Evolutionary conservation across 202 grass and related monocot species (phyloP).

Genomic region (Carex arenaria): DNA sequence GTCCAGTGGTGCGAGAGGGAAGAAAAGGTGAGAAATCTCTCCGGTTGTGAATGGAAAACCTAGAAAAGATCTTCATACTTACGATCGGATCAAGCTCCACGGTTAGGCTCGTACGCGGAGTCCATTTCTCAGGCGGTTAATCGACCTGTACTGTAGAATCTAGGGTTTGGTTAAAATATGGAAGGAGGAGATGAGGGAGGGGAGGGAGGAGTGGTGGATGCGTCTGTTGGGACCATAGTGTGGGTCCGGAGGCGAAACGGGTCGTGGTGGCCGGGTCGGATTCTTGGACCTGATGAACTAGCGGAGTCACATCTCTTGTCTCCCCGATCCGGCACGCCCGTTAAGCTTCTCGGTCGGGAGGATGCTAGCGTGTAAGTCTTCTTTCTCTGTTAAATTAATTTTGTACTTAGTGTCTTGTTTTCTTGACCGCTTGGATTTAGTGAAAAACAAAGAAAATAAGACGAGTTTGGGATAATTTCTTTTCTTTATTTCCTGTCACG

Average conservation of each 20-base stretch:
- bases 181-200: conserved; percentile 31
- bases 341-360: conserved; percentile 77
- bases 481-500: not conserved
- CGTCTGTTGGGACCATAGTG: conserved; percentile 60
- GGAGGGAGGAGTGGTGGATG: conserved; percentile 37
- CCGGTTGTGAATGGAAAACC: conserved; percentile 31
- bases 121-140: conserved; percentile 51
- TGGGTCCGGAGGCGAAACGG: conserved; percentile 77
- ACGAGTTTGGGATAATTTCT: not conserved
- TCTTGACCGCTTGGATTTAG: not conserved
- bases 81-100: conserved; percentile 26
- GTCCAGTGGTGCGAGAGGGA: conserved; percentile 9
- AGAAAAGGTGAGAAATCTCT: conserved; percentile 19
- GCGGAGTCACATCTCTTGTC: conserved; percentile 53
- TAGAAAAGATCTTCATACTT: not conserved
- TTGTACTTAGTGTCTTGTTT: not conserved
- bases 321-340: conserved; percentile 63
- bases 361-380: conserved; percentile 71
- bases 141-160: conserved; percentile 16
- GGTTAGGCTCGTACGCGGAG: conserved; percentile 52
- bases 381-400: conserved; percentile 3
- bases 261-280: conserved; percentile 80
- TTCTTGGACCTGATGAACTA: conserved; percentile 56
- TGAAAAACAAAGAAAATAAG: not conserved
- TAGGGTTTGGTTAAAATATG: conserved; percentile 36